Conservation (phyloP, 805 yeast genomes). For the Ogataea salicorniae region DNA sequence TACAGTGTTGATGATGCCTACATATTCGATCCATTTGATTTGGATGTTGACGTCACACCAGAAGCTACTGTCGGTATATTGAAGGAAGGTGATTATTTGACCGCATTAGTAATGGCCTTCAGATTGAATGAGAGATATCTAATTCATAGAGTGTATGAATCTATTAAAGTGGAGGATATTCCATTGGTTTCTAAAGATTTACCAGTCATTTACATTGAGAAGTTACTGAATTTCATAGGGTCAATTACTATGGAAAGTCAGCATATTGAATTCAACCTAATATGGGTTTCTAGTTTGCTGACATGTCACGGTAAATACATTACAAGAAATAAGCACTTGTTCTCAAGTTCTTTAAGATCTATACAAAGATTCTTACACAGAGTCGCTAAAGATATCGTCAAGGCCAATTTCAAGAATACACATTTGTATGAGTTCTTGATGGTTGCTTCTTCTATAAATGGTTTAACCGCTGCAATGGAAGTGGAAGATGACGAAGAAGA, state of each 20-base stretch:
- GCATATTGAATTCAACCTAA: slow-evolving; percentile 77
- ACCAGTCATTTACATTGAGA: slow-evolving; percentile 71
- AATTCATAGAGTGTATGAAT: slow-evolving; percentile 68
- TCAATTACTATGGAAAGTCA: slow-evolving; percentile 61
- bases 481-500: slow-evolving; percentile 26
- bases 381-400: slow-evolving; percentile 68
- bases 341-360: slow-evolving; percentile 59
- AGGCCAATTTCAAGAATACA: slow-evolving; percentile 47
- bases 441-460: slow-evolving; percentile 8
- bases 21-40: slow-evolving; percentile 89
- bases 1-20: slow-evolving; percentile 72
- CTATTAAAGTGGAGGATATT: slow-evolving; percentile 67
- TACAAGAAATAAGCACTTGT: slow-evolving; percentile 53
- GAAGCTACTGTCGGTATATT: slow-evolving; percentile 61
- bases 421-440: slow-evolving; percentile 50
- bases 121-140: slow-evolving; percentile 78
- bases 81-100: slow-evolving; percentile 56
- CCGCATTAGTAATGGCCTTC: slow-evolving; percentile 88
- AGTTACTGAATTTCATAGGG: slow-evolving; percentile 66
- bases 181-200: slow-evolving; percentile 59
- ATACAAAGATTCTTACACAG: slow-evolving; percentile 72
- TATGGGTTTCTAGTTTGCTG: slow-evolving; percentile 73
- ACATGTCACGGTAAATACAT: slow-evolving; percentile 76
- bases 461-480: slow-evolving; percentile 14
- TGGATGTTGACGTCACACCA: slow-evolving; percentile 90